Evolutionary conservation across 2,329 filamentous ascomycete species (phyloP).

Genomic region (Aspergillus ruber): DNA sequence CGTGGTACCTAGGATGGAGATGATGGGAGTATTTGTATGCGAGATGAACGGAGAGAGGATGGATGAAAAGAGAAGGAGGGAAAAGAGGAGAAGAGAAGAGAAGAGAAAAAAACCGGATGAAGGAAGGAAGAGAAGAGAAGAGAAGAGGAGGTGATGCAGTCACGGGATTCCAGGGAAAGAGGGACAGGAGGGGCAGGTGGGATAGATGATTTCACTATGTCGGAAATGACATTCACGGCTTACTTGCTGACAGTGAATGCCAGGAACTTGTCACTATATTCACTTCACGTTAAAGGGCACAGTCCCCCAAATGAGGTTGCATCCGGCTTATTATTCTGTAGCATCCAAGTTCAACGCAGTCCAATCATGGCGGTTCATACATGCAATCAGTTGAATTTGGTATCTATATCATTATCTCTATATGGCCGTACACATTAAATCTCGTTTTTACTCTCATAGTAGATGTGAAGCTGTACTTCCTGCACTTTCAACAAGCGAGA

Average conservation of each 20-base stretch:
- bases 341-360: not conserved
- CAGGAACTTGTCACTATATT: too few relatives aligned
- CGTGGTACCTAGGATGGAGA: slow-evolving; percentile 2
- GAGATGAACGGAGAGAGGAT: slow-evolving; percentile 1
- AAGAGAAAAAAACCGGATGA: not conserved
- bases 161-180: not conserved
- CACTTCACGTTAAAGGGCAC: too few relatives aligned
- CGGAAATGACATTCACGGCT: not conserved
- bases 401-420: not conserved
- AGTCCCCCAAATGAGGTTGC: too few relatives aligned
- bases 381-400: not conserved
- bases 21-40: not conserved
- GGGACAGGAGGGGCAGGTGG: slow-evolving; percentile 4
- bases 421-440: not conserved
- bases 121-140: slow-evolving; percentile 2
- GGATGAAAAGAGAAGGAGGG: slow-evolving; percentile 4
- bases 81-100: slow-evolving; percentile 5
- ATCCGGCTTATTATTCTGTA: too few relatives aligned
- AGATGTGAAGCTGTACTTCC: too few relatives aligned
- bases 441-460: not conserved
- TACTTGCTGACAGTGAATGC: not conserved
- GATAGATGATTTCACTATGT: not conserved
- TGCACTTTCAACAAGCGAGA: not conserved
- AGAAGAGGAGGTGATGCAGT: slow-evolving; percentile 2
- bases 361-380: not conserved